Base-by-base conservation (phyloP, 2,329 filamentous ascomycete genomes). In the Aureobasidium sp. region DNA sequence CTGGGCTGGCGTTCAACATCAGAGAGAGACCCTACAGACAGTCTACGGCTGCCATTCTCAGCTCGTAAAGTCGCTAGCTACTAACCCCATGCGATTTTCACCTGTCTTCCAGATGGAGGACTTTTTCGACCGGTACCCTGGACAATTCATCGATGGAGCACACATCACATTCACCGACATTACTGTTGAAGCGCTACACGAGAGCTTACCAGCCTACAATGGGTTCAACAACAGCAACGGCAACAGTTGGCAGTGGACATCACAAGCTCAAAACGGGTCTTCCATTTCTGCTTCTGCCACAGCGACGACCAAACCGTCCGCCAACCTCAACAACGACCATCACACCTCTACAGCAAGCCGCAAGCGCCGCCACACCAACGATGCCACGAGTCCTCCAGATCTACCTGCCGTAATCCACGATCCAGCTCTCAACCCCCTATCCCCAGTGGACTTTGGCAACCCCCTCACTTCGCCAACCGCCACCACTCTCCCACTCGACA, bases 51-150 rank as follows among this genome's bases (percentile, higher is more conserved):
- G 86, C n/a, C 90, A 95, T 68, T 80, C 83, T 0, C 88, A 92
- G 70, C 79, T 95, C n/a, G 85, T 92, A 57, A 88, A 89, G 69
- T 85, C 83, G 3, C 72, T 90, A 21, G 80, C 83, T 1, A 84
- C 80, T 58, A 89, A 83, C 64, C 80, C 85, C 0, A 86, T 89
- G 80, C 78, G 88, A 10, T 90, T 90, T 65, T 86, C 86, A 0
- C 86, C 89, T 0, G 87, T 89, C 1, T 93, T 94, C 68, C 89
- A 94, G 63, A 81, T 92, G 15, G 90, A 94, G 64, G 89, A 94
- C 69, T 95, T 95, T 72, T 92, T 94, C 66, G 89, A 94, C 66
- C 81, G 90, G 29, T 95, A 95, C 21, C 84, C 84, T 0, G 86
- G 85, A 0, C 79, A 84, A 60, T 77, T 80, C 5, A 89, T 94